Evolutionary conservation across 306 rosid species (phyloP), one percentile per base, ranked within the genome.

Genomic region (Prunus dulcis): DNA sequence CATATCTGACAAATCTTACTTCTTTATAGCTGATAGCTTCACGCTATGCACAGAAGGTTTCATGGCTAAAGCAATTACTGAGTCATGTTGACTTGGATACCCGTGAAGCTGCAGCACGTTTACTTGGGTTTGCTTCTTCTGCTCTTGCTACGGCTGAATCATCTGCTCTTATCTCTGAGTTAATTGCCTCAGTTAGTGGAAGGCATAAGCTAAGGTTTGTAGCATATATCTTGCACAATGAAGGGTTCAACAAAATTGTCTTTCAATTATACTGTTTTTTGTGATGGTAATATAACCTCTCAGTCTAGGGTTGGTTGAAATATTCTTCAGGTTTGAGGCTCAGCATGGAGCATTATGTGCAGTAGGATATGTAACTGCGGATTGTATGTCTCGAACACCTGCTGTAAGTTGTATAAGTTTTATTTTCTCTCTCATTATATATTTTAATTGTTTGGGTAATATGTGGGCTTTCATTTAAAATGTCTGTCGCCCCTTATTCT

Each of bases 121-220:
- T 94, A 88, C 96, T 94, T 81, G 98, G 98, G 78, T 84, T 94
- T 62, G 95, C 91, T 74, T 90, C 98, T 77, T 92, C 92, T 78
- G 84, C 87, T 78, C 92, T 92, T 75, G 84, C 93, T 28, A 78
- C 73, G 60, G 77, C 82, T 41, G 82, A 80, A 57, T 86, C 87
- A 68, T 86, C 85, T 73, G 82, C 79, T 81, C 76, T 92, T 79
- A 71, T 89, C 38, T 80, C 78, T 46, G 96, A 90, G 66, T 81
- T 92, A 85, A 81, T 89, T 81, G 83, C 92, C 73, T 80, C 87
- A 79, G 74, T 90, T 81, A 75, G 78, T 79, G 88, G 80, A 74
- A 77, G 75, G 57, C 86, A 76, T 52, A 92, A 89, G 75, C 78
- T 91, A 65, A 92, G 98, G 98, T 94, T 72, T 72, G 85, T 82